Conservation (phyloP, 352 stramenopile species). For the Blastocystis sp. region DNA sequence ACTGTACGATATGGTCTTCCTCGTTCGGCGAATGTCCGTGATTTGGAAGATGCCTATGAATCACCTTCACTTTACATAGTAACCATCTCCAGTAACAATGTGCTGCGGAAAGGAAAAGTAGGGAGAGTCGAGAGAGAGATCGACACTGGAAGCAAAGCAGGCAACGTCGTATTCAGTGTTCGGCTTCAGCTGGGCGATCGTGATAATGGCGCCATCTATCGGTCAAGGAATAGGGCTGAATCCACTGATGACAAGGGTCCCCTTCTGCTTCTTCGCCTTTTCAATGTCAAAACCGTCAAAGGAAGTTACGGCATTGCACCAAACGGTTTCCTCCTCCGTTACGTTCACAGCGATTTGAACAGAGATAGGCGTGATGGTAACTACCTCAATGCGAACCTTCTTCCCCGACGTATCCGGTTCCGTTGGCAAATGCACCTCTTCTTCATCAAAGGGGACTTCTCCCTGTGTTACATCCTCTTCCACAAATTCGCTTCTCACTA, state of each 20-base stretch:
- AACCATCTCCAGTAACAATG: slow-evolving; percentile 36
- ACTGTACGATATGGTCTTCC: neutral
- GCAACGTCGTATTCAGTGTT: slow-evolving; percentile 24
- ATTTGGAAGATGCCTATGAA: slow-evolving; percentile 26
- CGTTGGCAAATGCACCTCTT: no score
- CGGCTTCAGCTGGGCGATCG: neutral
- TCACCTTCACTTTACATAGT: neutral
- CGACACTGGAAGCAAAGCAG: neutral
- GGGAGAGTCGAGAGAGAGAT: neutral
- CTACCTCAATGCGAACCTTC: no score
- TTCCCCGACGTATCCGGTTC: no score
- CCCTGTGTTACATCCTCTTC: no score
- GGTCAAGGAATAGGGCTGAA: neutral
- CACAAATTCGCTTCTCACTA: no score
- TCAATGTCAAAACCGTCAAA: no score
- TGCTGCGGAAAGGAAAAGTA: neutral
- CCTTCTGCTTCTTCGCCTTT: neutral
- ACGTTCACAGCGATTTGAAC: slow-evolving; percentile 37
- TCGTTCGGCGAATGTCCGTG: neutral
- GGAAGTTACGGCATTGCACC: neutral
- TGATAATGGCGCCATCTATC: neutral
- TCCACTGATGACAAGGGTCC: neutral
- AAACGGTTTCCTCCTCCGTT: neutral
- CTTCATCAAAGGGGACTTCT: no score
- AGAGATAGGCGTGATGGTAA: slow-evolving; percentile 27